Evolutionary conservation across 176 grass and related monocot species (phyloP).

Genomic region (Ensete glaucum): DNA sequence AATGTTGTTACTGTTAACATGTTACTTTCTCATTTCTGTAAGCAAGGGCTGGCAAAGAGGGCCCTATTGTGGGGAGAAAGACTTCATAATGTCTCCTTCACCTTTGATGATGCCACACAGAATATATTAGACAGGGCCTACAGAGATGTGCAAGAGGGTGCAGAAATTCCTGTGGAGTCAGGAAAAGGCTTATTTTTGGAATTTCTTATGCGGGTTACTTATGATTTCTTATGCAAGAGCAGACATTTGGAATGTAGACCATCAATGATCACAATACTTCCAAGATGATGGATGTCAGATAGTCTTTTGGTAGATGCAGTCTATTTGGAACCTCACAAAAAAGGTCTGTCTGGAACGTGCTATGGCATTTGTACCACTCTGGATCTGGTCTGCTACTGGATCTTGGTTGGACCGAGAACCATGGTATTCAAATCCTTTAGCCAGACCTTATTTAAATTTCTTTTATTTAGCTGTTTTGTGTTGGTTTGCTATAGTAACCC

Average conservation of each 20-base stretch:
- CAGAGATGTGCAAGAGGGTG: slow-evolving; percentile 35
- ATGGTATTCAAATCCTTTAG: too few relatives aligned
- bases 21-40: slow-evolving; percentile 87
- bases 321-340: too few relatives aligned
- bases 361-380: too few relatives aligned
- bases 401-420: too few relatives aligned
- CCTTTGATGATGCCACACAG: slow-evolving; percentile 75
- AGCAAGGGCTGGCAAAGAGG: slow-evolving; percentile 69
- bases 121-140: slow-evolving; percentile 80
- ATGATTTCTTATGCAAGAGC: slow-evolving; percentile 27
- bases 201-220: slow-evolving; percentile 53
- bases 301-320: background rate
- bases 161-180: slow-evolving; percentile 23
- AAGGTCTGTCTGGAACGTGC: too few relatives aligned
- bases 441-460: too few relatives aligned
- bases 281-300: slow-evolving; percentile 33
- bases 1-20: slow-evolving; percentile 78
- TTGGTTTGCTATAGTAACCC: too few relatives aligned
- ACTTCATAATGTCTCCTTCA: slow-evolving; percentile 52
- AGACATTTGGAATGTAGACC: slow-evolving; percentile 24
- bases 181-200: slow-evolving; percentile 51
- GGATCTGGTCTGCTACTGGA: too few relatives aligned
- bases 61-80: slow-evolving; percentile 65
- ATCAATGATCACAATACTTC: slow-evolving; percentile 16
- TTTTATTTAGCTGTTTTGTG: too few relatives aligned